Base-by-base conservation (phyloP, 345 rosid species). In the Arabidopsis arenosa region DNA sequence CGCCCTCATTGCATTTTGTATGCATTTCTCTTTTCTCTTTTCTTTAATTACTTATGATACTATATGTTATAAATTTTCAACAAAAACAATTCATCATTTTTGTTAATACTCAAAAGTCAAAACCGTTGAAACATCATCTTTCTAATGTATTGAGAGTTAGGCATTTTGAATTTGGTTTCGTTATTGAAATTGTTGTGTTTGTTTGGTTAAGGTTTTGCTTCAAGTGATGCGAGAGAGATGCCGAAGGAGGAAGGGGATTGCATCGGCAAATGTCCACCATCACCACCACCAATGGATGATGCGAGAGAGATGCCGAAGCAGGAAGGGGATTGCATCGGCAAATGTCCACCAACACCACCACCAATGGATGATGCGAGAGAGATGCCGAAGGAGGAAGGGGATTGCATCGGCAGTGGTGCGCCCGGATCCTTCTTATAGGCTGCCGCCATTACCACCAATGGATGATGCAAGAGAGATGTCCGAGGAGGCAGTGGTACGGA, bases 161-260 rank as follows among this genome's bases (percentile, higher is more conserved):
- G 18, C 40, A 7, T 18, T 40, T 15, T 65, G 5, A 32, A 32
- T 56, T 14, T 14, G 21, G 39, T 14, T 32, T 55, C 39, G 61
- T 32, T 13, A 30, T 4, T 56, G 39, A 65, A 47, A 17, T 15
- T 10, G 30, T 65, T 47, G 15, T 17, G 10, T 18, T 47, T 47
- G 11, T 47, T 47, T 45, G 30, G 55, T 45, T 5, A 15, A 65
- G 69, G 56, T 65, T 47, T 11, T 17, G 15, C 56, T 9, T 45
- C n/a, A 32, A 33, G 11, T 64, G 56, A 45, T 10, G 55, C 69
- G 3, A 64, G 69, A 45, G 55, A 45, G 39, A 43, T 44, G 68
- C 39, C 39, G 0, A 54, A 12, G 4, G 4, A 3, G 9, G 28
- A 23, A 23, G 26, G 26, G 26, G 26, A 23, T 23, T 23, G 26